Conservation (phyloP, 768 basidiomycete genomes). For the Collybiopsis luxurians region DNA sequence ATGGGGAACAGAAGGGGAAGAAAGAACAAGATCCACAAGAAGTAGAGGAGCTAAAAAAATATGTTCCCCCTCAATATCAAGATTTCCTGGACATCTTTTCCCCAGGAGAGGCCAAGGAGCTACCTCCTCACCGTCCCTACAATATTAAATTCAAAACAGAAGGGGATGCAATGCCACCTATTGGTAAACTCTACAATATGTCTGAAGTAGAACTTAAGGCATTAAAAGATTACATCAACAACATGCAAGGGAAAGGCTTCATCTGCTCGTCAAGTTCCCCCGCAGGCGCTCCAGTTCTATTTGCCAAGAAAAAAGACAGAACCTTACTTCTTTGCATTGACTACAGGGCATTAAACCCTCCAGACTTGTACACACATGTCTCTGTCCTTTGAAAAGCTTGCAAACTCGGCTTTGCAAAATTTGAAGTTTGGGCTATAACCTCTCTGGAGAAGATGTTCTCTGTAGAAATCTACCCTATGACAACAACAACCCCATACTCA, state of each 20-base stretch:
- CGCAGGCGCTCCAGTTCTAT: slow-evolving; percentile 17
- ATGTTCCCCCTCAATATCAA: neutral
- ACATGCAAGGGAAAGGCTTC: neutral
- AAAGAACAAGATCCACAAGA: neutral
- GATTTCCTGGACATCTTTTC: no score
- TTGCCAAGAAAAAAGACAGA: slow-evolving; percentile 23
- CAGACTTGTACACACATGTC: neutral
- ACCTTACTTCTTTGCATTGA: slow-evolving; percentile 10
- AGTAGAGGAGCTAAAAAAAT: neutral
- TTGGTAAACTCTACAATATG: no score
- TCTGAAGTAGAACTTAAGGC: no score
- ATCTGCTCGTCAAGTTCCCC: neutral
- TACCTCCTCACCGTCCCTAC: no score
- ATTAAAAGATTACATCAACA: neutral
- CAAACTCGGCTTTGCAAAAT: neutral
- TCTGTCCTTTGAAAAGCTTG: neutral
- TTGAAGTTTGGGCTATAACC: neutral
- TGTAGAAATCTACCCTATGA: neutral
- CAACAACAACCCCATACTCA: neutral
- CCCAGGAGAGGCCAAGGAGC: no score
- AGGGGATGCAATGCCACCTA: no score
- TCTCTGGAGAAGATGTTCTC: neutral
- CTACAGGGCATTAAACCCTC: slow-evolving; percentile 25
- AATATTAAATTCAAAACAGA: no score
- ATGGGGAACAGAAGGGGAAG: neutral